Conservation (phyloP, 2,329 filamentous ascomycete species). For the Leptodontidium sp. region DNA sequence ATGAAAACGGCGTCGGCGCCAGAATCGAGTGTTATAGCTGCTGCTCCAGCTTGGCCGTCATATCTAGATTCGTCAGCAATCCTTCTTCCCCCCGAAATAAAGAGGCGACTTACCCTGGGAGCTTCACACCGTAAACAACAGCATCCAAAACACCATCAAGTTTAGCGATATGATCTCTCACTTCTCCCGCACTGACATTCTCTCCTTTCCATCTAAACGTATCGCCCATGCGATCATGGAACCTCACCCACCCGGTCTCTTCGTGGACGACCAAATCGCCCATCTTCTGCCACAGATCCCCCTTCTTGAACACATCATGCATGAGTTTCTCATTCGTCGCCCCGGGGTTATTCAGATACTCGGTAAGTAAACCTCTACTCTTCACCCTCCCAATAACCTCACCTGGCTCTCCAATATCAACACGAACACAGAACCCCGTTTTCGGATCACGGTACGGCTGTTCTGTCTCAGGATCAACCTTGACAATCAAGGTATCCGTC, state of each 20-base stretch:
- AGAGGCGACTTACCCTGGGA: conserved; percentile 46
- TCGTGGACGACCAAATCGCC: conserved; percentile 55
- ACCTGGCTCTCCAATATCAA: conserved; percentile 51
- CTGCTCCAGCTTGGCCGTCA: conserved; percentile 57
- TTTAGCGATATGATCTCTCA: conserved; percentile 53
- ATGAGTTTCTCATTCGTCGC: conserved; percentile 56
- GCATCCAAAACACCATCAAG: conserved; percentile 53
- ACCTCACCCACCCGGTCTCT: conserved; percentile 52
- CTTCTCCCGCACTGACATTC: conserved; percentile 56
- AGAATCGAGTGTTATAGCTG: conserved; percentile 53
- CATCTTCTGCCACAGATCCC: conserved; percentile 54
- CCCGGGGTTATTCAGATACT: conserved; percentile 52
- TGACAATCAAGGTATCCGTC: conserved; percentile 52
- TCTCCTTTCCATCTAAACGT: conserved; percentile 62
- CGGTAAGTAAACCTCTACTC: conserved; percentile 50
- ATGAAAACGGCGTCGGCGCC: conserved; percentile 49
- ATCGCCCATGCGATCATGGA: conserved; percentile 59
- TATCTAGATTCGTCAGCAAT: conserved; percentile 47
- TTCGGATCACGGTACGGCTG: conserved; percentile 52
- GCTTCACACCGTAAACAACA: conserved; percentile 53
- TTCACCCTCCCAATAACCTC: conserved; percentile 55
- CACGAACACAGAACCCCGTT: conserved; percentile 53
- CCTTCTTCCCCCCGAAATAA: background rate
- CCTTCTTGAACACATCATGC: conserved; percentile 54
- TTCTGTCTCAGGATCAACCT: conserved; percentile 48